phyloP scores from a whole-genome alignment of 306 rosid species.

The Quercus alba region DNA sequence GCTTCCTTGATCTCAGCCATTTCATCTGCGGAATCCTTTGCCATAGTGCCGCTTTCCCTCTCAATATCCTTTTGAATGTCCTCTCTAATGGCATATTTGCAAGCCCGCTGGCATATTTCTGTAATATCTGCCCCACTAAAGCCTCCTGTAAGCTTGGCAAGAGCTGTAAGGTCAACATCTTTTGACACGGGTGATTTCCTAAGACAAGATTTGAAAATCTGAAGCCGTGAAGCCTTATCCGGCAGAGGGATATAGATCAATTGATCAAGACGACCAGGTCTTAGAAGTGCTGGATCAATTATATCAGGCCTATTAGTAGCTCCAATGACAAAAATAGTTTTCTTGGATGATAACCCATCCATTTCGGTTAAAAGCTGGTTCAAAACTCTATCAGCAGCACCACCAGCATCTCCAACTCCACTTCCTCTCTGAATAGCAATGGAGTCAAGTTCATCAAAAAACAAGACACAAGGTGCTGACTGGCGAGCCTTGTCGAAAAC shows the following conservation, averaged over 20 bases:
- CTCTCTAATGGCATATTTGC: constrained; percentile 36
- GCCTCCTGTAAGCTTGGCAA: constrained; percentile 24
- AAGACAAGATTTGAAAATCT: constrained; percentile 31
- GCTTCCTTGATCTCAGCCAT: constrained; percentile 24
- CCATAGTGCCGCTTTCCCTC: constrained; percentile 30
- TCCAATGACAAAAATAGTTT: constrained; percentile 33
- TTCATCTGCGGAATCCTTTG: constrained; percentile 27
- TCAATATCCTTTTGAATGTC: constrained; percentile 27
- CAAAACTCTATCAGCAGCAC: constrained; percentile 37
- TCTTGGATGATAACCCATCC: constrained; percentile 33
- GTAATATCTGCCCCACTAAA: constrained; percentile 22
- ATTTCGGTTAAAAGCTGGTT: constrained; percentile 32
- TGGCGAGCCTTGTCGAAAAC: constrained; percentile 33
- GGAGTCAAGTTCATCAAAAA: constrained; percentile 35
- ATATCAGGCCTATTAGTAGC: constrained; percentile 51
- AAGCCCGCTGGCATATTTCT: constrained; percentile 28
- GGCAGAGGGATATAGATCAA: constrained; percentile 33
- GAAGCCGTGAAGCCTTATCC: constrained; percentile 25
- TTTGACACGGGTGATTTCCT: constrained; percentile 30
- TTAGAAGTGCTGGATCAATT: constrained; percentile 40
- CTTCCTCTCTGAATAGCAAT: constrained; percentile 37
- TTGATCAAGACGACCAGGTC: constrained; percentile 46
- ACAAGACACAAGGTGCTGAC: constrained; percentile 36
- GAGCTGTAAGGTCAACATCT: constrained; percentile 29
- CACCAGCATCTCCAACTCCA: constrained; percentile 30